Conservation (phyloP, 129 eudicot genomes). For the Pseudognaphalium luteoalbum region DNA sequence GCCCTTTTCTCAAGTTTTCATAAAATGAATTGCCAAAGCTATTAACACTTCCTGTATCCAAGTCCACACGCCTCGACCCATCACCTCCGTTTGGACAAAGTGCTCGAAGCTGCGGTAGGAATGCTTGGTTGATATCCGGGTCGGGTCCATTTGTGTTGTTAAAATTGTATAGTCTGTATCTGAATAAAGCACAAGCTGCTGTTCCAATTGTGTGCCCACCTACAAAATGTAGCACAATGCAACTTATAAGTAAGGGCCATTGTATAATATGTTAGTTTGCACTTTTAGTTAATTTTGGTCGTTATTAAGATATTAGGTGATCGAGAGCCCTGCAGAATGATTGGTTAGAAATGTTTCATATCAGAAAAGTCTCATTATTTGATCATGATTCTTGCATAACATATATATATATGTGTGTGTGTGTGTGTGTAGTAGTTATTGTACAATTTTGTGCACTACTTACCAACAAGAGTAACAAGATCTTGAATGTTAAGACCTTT, state of each 20-base stretch:
- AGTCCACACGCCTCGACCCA: constrained; percentile 42
- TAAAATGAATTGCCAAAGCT: constrained; percentile 53
- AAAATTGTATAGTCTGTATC: constrained; percentile 74
- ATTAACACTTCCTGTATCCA: constrained; percentile 53
- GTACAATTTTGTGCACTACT: constrained; percentile 6
- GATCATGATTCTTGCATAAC: neutral
- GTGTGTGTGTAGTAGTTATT: neutral
- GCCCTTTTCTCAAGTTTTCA: constrained; percentile 48
- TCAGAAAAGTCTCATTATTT: no score
- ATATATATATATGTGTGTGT: no score
- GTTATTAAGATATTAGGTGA: no score
- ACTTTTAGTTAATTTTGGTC: no score
- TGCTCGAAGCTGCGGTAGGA: constrained; percentile 50
- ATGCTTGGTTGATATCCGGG: constrained; percentile 49
- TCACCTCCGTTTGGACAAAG: constrained; percentile 61
- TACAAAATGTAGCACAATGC: neutral
- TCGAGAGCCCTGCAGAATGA: no score
- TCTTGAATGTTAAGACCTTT: constrained; percentile 59
- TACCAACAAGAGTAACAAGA: constrained; percentile 80
- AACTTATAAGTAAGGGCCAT: neutral
- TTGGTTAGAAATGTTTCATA: no score
- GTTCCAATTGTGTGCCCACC: constrained; percentile 90
- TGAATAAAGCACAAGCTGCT: constrained; percentile 57
- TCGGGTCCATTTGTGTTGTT: constrained; percentile 46
- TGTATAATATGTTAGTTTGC: no score